Evolutionary conservation across 192 early-diverging fungal species (phyloP), one percentile per base, ranked within the genome.

Genomic region (Entomortierella chlamydospora): DNA sequence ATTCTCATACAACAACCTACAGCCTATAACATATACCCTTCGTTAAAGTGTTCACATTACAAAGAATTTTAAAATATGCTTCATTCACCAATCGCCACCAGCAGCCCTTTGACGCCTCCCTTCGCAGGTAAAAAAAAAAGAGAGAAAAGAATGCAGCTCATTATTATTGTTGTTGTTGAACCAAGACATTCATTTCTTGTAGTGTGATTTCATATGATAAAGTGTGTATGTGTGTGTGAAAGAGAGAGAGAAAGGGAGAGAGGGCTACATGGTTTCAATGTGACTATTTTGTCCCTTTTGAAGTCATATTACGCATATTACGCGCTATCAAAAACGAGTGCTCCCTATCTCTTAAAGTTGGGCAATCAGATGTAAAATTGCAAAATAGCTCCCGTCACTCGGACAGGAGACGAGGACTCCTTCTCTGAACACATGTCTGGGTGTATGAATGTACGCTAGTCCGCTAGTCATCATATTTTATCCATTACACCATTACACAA

Each of bases 31-130:
- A n/a, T n/a, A n/a, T n/a, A n/a, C n/a, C n/a, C n/a, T n/a, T n/a
- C n/a, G n/a, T n/a, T n/a, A n/a, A n/a, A n/a, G n/a, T n/a, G n/a
- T n/a, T n/a, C n/a, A n/a, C n/a, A n/a, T n/a, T n/a, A n/a, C n/a
- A 28, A 6, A 54, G 18, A 23, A 54, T 41, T 20, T 26, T 23
- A 43, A 18, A 68, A 9, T 11, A 67, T 68, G 66, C 56, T 68
- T 57, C 66, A 68, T 31, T 68, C 57, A 18, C 66, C 66, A 29
- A 51, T 68, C 43, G 20, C 66, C 20, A 39, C 66, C 11, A 51
- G 56, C 29, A 52, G 43, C 12, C 66, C 57, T 2, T 43, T 39
- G 18, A n/a, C 43, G 4, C 56, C 42, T 13, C 28, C 28, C 22
- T 68, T 20, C 12, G 15, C 66, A 68, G 66, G 66, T 68, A 68